A percentile compares a stretch with the other conserved stretches of the same genome.
Evolutionary conservation across 1,139 yeast species (phyloP).

Genomic region (Suhomyces choctaworum): DNA sequence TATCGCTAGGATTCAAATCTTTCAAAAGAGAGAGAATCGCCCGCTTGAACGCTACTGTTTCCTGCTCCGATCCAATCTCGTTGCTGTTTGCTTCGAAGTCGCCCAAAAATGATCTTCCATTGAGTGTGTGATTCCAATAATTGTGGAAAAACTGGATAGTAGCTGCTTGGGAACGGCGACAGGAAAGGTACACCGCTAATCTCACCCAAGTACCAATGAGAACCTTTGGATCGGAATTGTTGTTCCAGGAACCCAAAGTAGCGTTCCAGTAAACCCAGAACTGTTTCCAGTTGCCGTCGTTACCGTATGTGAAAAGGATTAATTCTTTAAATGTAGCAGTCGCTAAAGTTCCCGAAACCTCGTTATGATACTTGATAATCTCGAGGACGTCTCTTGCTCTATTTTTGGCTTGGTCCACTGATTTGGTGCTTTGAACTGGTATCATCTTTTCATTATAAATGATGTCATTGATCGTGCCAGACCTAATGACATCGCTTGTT

Average conservation of each 20-base stretch:
- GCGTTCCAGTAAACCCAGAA: conserved; percentile 47
- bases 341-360: conserved; percentile 12
- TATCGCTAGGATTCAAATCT: conserved; percentile 15
- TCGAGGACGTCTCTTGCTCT: conserved; percentile 34
- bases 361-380: conserved; percentile 25
- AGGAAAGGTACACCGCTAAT: conserved; percentile 35
- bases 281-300: conserved; percentile 37
- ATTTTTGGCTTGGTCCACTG: conserved; percentile 26
- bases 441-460: conserved; percentile 20
- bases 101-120: conserved; percentile 27
- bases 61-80: conserved; percentile 23
- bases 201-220: conserved; percentile 34
- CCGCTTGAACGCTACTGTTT: conserved; percentile 22
- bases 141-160: conserved; percentile 32
- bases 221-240: conserved; percentile 10
- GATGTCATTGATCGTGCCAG: conserved; percentile 27
- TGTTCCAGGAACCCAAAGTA: conserved; percentile 18
- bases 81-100: conserved; percentile 21
- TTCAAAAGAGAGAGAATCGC: conserved; percentile 24
- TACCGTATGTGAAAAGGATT: conserved; percentile 40
- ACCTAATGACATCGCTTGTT: conserved; percentile 22
- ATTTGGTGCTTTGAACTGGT: not conserved
- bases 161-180: conserved; percentile 30
- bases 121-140: conserved; percentile 30
- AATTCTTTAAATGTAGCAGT: conserved; percentile 31